phyloP scores from a whole-genome alignment of 768 basidiomycete genomes.

The Clitopilus hobsonii region DNA sequence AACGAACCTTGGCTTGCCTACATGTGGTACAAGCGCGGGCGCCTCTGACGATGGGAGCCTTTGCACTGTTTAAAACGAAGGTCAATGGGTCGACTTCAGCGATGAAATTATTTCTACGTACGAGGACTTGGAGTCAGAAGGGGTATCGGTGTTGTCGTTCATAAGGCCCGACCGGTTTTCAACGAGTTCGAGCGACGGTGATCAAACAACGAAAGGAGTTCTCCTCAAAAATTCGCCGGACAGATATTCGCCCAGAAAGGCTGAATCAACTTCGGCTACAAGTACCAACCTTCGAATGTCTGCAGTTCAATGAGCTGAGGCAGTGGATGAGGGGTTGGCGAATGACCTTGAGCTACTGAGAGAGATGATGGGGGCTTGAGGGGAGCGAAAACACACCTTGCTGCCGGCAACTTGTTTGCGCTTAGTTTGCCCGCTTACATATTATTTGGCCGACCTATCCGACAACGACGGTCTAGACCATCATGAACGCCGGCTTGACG shows the following conservation, averaged over 20 bases:
- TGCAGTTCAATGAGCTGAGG: slow-evolving; percentile 3
- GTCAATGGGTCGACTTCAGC: slow-evolving; percentile 3
- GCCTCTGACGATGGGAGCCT: slow-evolving; percentile 47
- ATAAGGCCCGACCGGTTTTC: slow-evolving; percentile 31
- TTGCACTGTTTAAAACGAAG: slow-evolving; percentile 33
- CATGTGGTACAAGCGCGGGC: slow-evolving; percentile 80
- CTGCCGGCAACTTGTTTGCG: slow-evolving; percentile 29
- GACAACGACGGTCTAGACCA: slow-evolving; percentile 10
- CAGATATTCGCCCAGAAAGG: background rate
- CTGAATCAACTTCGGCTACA: background rate
- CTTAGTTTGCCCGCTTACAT: slow-evolving; percentile 27
- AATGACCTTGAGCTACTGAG: slow-evolving; percentile 15
- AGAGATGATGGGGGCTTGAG: slow-evolving; percentile 10
- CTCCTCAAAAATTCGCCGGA: slow-evolving; percentile 11
- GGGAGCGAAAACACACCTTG: slow-evolving; percentile 10
- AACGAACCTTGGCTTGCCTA: slow-evolving; percentile 72
- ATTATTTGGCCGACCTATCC: slow-evolving; percentile 20
- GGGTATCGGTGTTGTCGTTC: slow-evolving; percentile 31
- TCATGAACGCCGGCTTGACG: background rate
- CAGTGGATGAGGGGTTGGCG: slow-evolving; percentile 6
- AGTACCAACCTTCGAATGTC: slow-evolving; percentile 1
- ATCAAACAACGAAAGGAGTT: slow-evolving; percentile 29
- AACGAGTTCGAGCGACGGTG: slow-evolving; percentile 31
- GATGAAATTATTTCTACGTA: slow-evolving; percentile 14
- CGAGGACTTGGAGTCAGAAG: slow-evolving; percentile 28